Conservation (phyloP, 1,284 basidiomycete genomes). For the Golubevia sp. region DNA sequence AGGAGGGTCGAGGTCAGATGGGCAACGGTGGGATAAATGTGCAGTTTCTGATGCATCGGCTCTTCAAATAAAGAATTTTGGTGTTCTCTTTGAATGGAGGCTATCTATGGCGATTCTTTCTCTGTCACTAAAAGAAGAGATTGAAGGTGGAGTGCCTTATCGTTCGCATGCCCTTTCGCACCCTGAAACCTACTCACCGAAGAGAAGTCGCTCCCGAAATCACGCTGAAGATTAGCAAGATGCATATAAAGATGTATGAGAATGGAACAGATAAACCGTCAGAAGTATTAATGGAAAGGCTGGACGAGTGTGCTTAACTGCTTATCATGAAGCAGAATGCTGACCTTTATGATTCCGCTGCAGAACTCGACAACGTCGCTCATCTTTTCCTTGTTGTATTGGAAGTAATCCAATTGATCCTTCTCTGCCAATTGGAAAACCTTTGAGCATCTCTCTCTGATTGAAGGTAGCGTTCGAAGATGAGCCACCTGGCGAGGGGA, state of each 20-base stretch:
- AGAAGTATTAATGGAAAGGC: no score
- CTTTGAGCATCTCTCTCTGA: slow-evolving; percentile 78
- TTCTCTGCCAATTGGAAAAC: slow-evolving; percentile 78
- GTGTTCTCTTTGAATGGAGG: no score
- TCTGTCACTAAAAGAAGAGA: no score
- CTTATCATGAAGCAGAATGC: neutral
- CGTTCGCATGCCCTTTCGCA: slow-evolving; percentile 45
- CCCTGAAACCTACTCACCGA: slow-evolving; percentile 63
- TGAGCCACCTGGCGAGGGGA: slow-evolving; percentile 68
- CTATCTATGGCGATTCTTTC: no score
- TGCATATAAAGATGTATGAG: no score
- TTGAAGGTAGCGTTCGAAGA: slow-evolving; percentile 81
- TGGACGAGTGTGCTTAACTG: no score
- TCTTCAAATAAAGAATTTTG: no score
- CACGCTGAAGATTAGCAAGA: slow-evolving; percentile 67
- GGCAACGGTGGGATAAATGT: neutral
- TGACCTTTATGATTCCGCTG: slow-evolving; percentile 75
- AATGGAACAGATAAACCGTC: no score
- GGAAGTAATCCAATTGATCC: slow-evolving; percentile 80
- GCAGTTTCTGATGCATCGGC: no score
- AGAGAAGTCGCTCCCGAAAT: slow-evolving; percentile 75
- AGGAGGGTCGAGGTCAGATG: neutral
- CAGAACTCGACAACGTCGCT: slow-evolving; percentile 78
- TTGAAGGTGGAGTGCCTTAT: no score
- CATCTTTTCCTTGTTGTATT: slow-evolving; percentile 79